Percentiles rank a stretch among this genome's conserved stretches.
Conservation (phyloP, 139 green algal genomes). For the Asterochloris sp. region DNA sequence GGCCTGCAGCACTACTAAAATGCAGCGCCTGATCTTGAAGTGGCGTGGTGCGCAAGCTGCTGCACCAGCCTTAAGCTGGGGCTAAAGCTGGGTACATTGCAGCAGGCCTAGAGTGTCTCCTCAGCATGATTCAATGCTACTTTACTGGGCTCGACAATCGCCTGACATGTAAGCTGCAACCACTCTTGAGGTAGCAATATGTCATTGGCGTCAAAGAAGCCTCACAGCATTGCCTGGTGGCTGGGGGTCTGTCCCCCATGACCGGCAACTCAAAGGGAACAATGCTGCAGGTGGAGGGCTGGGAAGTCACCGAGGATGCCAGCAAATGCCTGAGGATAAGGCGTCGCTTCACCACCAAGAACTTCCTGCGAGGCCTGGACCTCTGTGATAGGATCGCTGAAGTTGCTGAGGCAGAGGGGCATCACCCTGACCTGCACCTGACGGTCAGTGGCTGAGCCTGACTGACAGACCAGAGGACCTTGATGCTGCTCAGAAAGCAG, state of each 20-base stretch:
- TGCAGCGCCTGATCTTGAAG: no score
- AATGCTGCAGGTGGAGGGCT: conserved; percentile 26
- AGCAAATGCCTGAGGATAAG: conserved; percentile 21
- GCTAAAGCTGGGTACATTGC: no score
- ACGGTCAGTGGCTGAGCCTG: conserved; percentile 17
- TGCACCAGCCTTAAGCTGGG: no score
- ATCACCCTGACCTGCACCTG: conserved; percentile 47
- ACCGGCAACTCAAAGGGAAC: not conserved
- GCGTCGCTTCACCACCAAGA: conserved; percentile 24
- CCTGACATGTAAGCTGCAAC: no score
- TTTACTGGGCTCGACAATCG: no score
- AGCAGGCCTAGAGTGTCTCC: no score
- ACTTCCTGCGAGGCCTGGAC: conserved; percentile 40
- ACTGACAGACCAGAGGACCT: not conserved
- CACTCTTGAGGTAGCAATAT: not conserved
- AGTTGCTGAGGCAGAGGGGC: conserved; percentile 33
- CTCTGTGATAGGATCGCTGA: conserved; percentile 28
- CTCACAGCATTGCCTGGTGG: no score
- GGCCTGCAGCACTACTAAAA: no score
- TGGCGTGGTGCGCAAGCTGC: no score
- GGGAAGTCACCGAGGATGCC: conserved; percentile 30
- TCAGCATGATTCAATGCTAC: no score
- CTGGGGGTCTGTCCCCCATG: not conserved
- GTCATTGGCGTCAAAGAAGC: not conserved
- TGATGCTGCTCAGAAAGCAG: no score